Base-by-base conservation (phyloP, 768 basidiomycete species). In the Mrakia gelida region DNA sequence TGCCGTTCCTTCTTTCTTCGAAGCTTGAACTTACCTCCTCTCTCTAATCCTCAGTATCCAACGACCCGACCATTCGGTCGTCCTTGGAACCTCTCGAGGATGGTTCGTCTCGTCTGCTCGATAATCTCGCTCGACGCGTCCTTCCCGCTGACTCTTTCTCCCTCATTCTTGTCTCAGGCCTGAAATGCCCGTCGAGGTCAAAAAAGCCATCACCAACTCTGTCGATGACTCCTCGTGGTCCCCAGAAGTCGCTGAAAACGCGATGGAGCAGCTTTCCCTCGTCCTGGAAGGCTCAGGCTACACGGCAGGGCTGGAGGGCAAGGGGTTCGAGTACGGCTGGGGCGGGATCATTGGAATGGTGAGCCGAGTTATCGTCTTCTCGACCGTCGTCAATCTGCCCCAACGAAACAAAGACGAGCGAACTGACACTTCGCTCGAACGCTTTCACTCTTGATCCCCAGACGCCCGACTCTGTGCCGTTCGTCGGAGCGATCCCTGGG, bases 381-480 rank as follows among this genome's bases (percentile, higher is more conserved):
- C 68, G 43, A 70, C 0, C 28, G 67, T 43, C 23, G 67, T 11
- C 5, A n/a, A n/a, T n/a, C 34, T 41, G 2, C 13, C 32, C 6
- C 43, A 38, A n/a, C 45, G 18, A n/a, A 72, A 15, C 71, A 8
- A 8, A 10, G 16, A 16, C 38, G 38, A 38, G 38, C 3, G 38
- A n/a, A n/a, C 32, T 72, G 49, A 72, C 52, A 21, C 49, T 26
- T 38, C 38, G 3, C 38, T 13, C 70, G n/a, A 15, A 6, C 49
- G n/a, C 15, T 49, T 30, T 34, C 32, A 1, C n/a, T 28, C n/a
- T 28, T 13, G 9, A 38, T 41, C 45, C 45, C 41, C 73, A 65
- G 52, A 78, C 77, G 3, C 56, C 45, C 21, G 77, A 78, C n/a
- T 28, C 54, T 10, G 62, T 78, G 6, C 77, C 77, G 0, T 73